These are phyloP conservation scores for Pelargonium fulgidum DNA, from an alignment of 441 rosid species.

Conservation along the genomic window DNA sequence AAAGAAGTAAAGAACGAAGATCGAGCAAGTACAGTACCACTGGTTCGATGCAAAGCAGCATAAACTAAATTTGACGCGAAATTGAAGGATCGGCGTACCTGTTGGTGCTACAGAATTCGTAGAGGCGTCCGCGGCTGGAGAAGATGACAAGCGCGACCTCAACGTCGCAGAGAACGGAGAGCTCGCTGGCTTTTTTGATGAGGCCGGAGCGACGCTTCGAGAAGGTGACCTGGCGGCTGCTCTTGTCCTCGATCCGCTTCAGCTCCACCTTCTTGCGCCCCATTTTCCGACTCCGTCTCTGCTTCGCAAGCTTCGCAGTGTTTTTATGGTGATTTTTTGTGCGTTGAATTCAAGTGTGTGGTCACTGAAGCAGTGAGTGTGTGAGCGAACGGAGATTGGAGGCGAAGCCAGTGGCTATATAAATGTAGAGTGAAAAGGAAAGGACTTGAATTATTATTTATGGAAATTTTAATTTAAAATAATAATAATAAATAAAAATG, in stretches of 20 bases:
- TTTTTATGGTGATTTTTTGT: too few species aligned
- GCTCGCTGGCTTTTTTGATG: slow-evolving; percentile 60
- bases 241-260: slow-evolving; percentile 55
- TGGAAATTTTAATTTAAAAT: too few species aligned
- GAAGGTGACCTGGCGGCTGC: slow-evolving; percentile 59
- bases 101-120: slow-evolving; percentile 41
- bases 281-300: slow-evolving; percentile 13
- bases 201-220: slow-evolving; percentile 57
- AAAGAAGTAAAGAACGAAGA: not conserved
- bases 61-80: too few species aligned
- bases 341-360: too few species aligned
- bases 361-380: too few species aligned
- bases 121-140: slow-evolving; percentile 60
- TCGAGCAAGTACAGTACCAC: too few species aligned
- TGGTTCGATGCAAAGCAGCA: not conserved
- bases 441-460: too few species aligned
- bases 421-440: too few species aligned
- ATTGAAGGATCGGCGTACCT: not conserved
- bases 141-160: slow-evolving; percentile 57
- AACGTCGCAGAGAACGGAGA: slow-evolving; percentile 54
- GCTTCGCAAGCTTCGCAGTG: too few species aligned
- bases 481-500: too few species aligned
- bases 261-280: slow-evolving; percentile 59
- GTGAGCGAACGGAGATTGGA: too few species aligned
- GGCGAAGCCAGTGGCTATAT: too few species aligned